Conservation (phyloP, 176 grass and related monocot genomes). For the barley (Hordeum vulgare) region DNA sequence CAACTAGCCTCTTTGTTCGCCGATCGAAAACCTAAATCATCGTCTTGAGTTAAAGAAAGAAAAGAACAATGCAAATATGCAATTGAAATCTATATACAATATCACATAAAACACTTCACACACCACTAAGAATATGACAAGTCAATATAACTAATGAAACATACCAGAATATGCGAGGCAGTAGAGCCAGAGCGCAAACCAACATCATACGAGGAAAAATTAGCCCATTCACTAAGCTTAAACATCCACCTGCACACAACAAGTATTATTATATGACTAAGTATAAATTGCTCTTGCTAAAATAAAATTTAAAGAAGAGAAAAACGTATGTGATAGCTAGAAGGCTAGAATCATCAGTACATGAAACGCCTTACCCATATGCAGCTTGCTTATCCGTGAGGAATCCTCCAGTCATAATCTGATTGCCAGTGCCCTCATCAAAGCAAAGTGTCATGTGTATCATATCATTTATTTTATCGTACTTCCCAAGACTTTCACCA, state of each 20-base stretch:
- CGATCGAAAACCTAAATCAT: slow-evolving; percentile 75
- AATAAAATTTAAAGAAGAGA: slow-evolving; percentile 13
- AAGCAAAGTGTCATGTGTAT: slow-evolving; percentile 99
- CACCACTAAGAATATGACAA: slow-evolving; percentile 5
- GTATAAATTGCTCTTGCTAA: background rate
- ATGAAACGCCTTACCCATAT: slow-evolving; percentile 59
- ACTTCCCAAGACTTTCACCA: slow-evolving; percentile 86
- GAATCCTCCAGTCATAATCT: slow-evolving; percentile 95
- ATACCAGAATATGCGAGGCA: slow-evolving; percentile 91
- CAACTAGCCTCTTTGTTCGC: slow-evolving; percentile 78
- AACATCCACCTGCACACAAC: slow-evolving; percentile 80
- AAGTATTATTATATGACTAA: slow-evolving; percentile 24
- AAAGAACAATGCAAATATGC: background rate
- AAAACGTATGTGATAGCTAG: background rate
- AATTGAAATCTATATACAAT: background rate
- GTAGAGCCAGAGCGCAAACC: slow-evolving; percentile 78
- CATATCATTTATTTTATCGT: slow-evolving; percentile 94
- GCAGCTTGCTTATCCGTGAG: slow-evolving; percentile 94
- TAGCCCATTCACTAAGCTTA: slow-evolving; percentile 93
- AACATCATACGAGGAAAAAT: slow-evolving; percentile 90
- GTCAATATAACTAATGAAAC: slow-evolving; percentile 5
- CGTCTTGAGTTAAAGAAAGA: background rate
- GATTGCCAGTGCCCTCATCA: slow-evolving; percentile 97
- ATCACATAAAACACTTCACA: background rate
- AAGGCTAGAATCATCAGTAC: background rate